Evolutionary conservation across 2,329 filamentous ascomycete genomes (phyloP).

Genomic region (Pestalotiopsis sp.): DNA sequence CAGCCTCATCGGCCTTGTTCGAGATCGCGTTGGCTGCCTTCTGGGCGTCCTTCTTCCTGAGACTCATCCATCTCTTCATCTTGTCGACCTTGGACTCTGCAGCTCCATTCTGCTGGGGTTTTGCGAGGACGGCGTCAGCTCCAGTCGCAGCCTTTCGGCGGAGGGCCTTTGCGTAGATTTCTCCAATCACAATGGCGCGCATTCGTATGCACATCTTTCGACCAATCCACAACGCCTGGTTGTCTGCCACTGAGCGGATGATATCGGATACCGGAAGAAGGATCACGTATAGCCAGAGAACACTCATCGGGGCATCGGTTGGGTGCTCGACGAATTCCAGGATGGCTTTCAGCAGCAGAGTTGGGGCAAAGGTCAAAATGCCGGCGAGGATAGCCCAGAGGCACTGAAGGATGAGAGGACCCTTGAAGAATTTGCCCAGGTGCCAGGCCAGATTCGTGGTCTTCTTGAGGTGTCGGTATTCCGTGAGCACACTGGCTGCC

Average conservation of each 20-base stretch:
- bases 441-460: conserved; percentile 79
- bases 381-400: conserved; percentile 78
- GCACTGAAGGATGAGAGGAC: conserved; percentile 74
- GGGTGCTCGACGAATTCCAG: conserved; percentile 92
- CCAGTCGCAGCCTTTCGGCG: conserved; percentile 85
- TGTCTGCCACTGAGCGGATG: conserved; percentile 79
- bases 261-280: conserved; percentile 83
- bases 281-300: conserved; percentile 95
- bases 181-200: conserved; percentile 92
- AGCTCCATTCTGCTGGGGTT: conserved; percentile 44
- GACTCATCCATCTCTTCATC: conserved; percentile 59
- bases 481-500: conserved; percentile 74
- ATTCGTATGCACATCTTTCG: conserved; percentile 92
- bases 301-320: conserved; percentile 73
- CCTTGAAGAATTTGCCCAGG: conserved; percentile 81
- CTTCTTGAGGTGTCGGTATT: conserved; percentile 85
- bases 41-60: conserved; percentile 58
- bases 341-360: conserved; percentile 86
- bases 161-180: conserved; percentile 95
- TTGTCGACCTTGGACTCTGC: conserved; percentile 44
- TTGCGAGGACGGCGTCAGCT: conserved; percentile 72
- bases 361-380: conserved; percentile 87
- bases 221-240: conserved; percentile 88
- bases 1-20: conserved; percentile 33
- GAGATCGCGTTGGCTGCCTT: conserved; percentile 34